Evolutionary conservation across 805 yeast species (phyloP).

Genomic region (Starmerella geochares): DNA sequence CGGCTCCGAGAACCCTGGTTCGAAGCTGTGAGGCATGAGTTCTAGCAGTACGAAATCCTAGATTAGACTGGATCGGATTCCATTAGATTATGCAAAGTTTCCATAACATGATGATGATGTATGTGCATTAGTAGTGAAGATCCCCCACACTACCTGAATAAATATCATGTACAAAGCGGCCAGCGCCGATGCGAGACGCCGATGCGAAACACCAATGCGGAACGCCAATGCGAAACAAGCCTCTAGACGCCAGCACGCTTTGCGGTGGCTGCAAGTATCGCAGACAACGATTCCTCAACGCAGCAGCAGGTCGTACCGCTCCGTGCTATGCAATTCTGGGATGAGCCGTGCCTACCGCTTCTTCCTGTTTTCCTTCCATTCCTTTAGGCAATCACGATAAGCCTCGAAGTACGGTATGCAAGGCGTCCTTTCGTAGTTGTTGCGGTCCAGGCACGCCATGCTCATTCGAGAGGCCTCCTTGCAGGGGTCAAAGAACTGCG

Average conservation of each 20-base stretch:
- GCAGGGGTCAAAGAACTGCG: slow-evolving; percentile 88
- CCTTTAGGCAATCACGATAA: slow-evolving; percentile 80
- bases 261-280: too few relatives aligned
- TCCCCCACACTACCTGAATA: too few relatives aligned
- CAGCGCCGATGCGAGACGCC: too few relatives aligned
- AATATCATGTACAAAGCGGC: too few relatives aligned
- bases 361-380: slow-evolving; percentile 39
- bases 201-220: too few relatives aligned
- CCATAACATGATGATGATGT: too few relatives aligned
- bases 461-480: slow-evolving; percentile 82
- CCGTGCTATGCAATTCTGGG: too few relatives aligned
- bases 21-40: slow-evolving; percentile 30
- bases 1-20: slow-evolving; percentile 29
- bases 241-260: too few relatives aligned
- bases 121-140: too few relatives aligned
- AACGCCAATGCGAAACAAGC: too few relatives aligned
- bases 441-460: slow-evolving; percentile 67
- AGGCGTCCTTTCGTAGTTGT: slow-evolving; percentile 56
- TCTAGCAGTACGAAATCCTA: not conserved
- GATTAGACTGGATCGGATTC: not conserved
- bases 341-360: not conserved
- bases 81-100: not conserved
- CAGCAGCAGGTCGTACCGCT: too few relatives aligned
- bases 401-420: slow-evolving; percentile 83
- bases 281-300: too few relatives aligned